phyloP scores from a whole-genome alignment of 345 rosid species.

The Eucalyptus viminalis region DNA sequence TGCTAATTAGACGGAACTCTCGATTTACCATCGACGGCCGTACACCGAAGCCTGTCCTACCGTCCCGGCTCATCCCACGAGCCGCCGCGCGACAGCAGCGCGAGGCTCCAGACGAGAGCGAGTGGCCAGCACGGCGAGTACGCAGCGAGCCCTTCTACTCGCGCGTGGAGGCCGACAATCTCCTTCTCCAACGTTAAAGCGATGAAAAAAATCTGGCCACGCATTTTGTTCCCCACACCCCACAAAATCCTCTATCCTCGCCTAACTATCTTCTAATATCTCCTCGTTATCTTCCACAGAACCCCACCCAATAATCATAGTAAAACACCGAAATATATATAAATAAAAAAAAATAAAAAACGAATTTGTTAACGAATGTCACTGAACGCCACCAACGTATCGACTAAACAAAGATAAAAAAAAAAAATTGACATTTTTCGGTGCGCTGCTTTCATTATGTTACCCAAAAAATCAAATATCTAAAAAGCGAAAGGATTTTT shows the following conservation, averaged over 20 bases:
- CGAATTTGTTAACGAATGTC: background rate
- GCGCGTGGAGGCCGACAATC: background rate
- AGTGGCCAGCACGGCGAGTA: background rate
- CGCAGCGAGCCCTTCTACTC: background rate
- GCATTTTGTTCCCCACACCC: background rate
- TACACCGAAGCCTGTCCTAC: background rate
- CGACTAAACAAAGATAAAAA: background rate
- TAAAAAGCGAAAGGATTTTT: background rate
- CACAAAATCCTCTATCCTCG: background rate
- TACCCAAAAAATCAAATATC: background rate
- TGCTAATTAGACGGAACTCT: too few relatives aligned
- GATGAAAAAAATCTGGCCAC: background rate
- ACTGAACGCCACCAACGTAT: background rate
- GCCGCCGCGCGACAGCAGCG: background rate
- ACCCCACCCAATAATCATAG: background rate
- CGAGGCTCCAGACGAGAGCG: background rate
- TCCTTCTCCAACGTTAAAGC: background rate
- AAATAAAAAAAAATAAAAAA: background rate
- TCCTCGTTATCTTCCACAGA: conserved; percentile 3
- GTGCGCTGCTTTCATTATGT: background rate
- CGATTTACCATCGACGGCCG: too few relatives aligned
- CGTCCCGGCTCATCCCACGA: background rate
- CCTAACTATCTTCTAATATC: background rate
- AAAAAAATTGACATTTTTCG: too few relatives aligned
- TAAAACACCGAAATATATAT: background rate